Evolutionary conservation across 2,329 filamentous ascomycete species (phyloP).

Genomic region (Ceratocystis colombiana): DNA sequence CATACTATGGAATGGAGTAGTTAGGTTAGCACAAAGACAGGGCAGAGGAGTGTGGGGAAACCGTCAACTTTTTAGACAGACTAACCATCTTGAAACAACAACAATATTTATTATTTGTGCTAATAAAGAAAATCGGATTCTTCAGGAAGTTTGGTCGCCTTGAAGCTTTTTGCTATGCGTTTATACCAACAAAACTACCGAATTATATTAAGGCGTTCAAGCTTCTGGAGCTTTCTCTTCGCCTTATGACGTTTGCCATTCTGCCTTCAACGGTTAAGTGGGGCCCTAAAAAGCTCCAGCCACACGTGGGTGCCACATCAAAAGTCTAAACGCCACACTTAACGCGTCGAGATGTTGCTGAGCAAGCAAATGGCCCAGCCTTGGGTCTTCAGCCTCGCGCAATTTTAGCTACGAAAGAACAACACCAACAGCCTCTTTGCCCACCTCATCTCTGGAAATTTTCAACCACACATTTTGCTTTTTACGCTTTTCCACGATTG

Average conservation of each 20-base stretch:
- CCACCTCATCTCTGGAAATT: constrained; percentile 28
- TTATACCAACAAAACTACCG: no score
- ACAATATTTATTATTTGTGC: background rate
- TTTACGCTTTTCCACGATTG: background rate
- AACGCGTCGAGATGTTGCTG: constrained; percentile 18
- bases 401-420: background rate
- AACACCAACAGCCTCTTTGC: constrained; percentile 26
- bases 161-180: no score
- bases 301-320: constrained; percentile 11
- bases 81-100: constrained; percentile 19
- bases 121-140: no score
- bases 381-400: constrained; percentile 22
- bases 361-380: background rate
- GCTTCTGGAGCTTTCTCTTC: constrained; percentile 5
- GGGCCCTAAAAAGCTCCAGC: constrained; percentile 1
- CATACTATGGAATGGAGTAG: constrained; percentile 13
- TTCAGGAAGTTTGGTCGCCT: no score
- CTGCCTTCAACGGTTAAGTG: constrained; percentile 20
- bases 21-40: constrained; percentile 3
- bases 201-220: no score
- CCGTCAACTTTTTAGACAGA: background rate
- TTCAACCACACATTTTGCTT: background rate
- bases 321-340: constrained; percentile 13
- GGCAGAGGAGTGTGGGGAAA: background rate
- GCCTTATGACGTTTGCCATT: constrained; percentile 23